Conservation (phyloP, 2,329 filamentous ascomycete species). For the Pseudocercospora musae region DNA sequence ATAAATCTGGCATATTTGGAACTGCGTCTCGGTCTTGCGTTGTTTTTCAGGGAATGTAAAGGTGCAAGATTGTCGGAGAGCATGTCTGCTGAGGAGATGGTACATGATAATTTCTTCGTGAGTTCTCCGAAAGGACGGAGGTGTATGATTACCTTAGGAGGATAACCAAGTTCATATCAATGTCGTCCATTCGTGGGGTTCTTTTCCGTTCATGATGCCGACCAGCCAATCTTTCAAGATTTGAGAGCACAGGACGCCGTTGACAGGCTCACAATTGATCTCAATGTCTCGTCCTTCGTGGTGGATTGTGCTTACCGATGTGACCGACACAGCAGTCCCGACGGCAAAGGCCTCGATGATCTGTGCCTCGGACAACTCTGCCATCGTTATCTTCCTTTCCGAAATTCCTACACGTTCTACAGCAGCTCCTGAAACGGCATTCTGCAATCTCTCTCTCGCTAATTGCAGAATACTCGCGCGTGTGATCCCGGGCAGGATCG, state of each 20-base stretch:
- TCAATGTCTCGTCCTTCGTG: slow-evolving; percentile 40
- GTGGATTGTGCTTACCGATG: slow-evolving; percentile 40
- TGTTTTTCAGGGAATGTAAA: slow-evolving; percentile 25
- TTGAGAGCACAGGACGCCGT: slow-evolving; percentile 38
- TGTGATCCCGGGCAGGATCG: slow-evolving; percentile 85
- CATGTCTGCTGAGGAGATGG: slow-evolving; percentile 21
- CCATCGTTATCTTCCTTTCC: slow-evolving; percentile 22
- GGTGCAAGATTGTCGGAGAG: slow-evolving; percentile 17
- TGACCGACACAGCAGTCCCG: slow-evolving; percentile 65
- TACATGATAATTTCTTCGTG: slow-evolving; percentile 18
- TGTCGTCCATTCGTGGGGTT: slow-evolving; percentile 43
- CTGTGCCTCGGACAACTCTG: slow-evolving; percentile 19
- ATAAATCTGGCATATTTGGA: slow-evolving; percentile 24
- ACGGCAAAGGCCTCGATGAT: slow-evolving; percentile 73
- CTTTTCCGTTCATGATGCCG: slow-evolving; percentile 46
- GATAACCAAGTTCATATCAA: slow-evolving; percentile 36
- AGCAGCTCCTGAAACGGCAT: slow-evolving; percentile 20
- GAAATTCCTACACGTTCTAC: slow-evolving; percentile 20
- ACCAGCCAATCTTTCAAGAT: slow-evolving; percentile 40
- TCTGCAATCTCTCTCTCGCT: slow-evolving; percentile 57
- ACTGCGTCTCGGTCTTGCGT: slow-evolving; percentile 19
- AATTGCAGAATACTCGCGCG: slow-evolving; percentile 72
- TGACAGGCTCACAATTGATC: slow-evolving; percentile 38
- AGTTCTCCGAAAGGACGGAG: slow-evolving; percentile 17
- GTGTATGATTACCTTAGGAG: slow-evolving; percentile 18